Conservation (phyloP, 192 early-diverging fungal species). For the Funneliformis geosporum region DNA sequence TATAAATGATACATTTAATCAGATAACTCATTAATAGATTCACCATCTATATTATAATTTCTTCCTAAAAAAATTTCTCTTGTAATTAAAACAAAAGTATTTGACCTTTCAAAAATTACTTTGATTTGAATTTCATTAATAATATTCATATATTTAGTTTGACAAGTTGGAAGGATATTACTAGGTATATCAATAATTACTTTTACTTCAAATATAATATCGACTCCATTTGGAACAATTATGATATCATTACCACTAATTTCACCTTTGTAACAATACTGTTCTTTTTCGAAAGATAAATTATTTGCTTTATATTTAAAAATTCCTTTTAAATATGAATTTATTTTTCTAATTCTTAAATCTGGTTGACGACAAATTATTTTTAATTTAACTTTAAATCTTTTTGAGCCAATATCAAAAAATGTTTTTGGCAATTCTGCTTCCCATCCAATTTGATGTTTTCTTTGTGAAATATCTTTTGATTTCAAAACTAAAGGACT, state of each 20-base stretch:
- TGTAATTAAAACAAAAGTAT: slow-evolving; percentile 1
- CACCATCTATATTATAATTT: neutral
- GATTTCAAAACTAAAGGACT: slow-evolving; percentile 2
- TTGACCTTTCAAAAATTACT: slow-evolving; percentile 16
- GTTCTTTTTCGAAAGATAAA: neutral
- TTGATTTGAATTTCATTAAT: neutral
- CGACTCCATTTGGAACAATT: neutral
- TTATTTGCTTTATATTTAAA: neutral
- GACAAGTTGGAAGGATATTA: neutral
- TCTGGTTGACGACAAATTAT: neutral
- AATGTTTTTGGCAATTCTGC: slow-evolving; percentile 6
- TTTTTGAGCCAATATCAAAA: slow-evolving; percentile 12
- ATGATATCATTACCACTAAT: neutral
- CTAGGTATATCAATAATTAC: neutral
- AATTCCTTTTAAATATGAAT: neutral
- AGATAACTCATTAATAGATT: too few relatives aligned
- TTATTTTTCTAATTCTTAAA: slow-evolving; percentile 1
- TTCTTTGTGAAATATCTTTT: neutral
- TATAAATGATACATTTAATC: too few relatives aligned
- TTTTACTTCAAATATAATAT: neutral
- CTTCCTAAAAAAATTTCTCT: neutral
- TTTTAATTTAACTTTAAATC: neutral
- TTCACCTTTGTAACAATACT: neutral
- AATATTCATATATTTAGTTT: neutral
- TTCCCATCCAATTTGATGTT: neutral